Percentiles rank a stretch among this genome's conserved stretches.
Conservation (phyloP, 495 filamentous ascomycete species). For the Xylaria telfairii region DNA sequence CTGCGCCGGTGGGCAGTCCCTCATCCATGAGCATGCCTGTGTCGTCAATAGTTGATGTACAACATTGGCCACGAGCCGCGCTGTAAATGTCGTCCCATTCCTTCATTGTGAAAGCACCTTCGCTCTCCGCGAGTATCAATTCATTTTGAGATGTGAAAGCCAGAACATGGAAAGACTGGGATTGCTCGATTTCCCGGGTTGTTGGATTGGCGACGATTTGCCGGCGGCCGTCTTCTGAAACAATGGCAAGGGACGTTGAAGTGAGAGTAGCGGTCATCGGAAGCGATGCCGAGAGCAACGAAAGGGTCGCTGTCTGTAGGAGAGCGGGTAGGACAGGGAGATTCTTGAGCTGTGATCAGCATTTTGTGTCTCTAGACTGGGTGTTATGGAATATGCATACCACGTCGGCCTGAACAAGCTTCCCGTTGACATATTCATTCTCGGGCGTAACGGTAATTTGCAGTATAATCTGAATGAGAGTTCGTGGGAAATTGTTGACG, state of each 20-base stretch:
- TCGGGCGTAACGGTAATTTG: constrained; percentile 66
- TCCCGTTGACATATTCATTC: constrained; percentile 59
- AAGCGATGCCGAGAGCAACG: constrained; percentile 77
- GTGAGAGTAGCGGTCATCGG: constrained; percentile 75
- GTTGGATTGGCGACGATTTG: constrained; percentile 62
- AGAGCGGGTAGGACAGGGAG: constrained; percentile 76
- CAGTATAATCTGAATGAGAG: constrained; percentile 68
- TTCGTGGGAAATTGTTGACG: constrained; percentile 70
- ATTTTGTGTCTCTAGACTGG: background rate
- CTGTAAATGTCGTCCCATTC: constrained; percentile 77
- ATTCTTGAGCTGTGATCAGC: constrained; percentile 56
- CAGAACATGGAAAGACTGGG: constrained; percentile 75
- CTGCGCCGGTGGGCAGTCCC: constrained; percentile 41
- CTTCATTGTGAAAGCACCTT: constrained; percentile 76
- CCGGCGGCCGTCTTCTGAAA: constrained; percentile 50
- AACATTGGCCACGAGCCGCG: constrained; percentile 68
- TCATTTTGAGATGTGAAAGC: constrained; percentile 78
- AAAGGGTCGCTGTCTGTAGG: constrained; percentile 72
- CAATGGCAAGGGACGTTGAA: constrained; percentile 66
- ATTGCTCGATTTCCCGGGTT: constrained; percentile 58
- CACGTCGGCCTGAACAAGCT: constrained; percentile 55
- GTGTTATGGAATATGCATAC: constrained; percentile 35
- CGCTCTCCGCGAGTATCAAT: constrained; percentile 78
- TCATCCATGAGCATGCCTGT: constrained; percentile 51
- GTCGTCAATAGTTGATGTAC: constrained; percentile 50